phyloP scores from a whole-genome alignment of 805 yeast genomes.

The Sugiyamaella chiloensis region DNA sequence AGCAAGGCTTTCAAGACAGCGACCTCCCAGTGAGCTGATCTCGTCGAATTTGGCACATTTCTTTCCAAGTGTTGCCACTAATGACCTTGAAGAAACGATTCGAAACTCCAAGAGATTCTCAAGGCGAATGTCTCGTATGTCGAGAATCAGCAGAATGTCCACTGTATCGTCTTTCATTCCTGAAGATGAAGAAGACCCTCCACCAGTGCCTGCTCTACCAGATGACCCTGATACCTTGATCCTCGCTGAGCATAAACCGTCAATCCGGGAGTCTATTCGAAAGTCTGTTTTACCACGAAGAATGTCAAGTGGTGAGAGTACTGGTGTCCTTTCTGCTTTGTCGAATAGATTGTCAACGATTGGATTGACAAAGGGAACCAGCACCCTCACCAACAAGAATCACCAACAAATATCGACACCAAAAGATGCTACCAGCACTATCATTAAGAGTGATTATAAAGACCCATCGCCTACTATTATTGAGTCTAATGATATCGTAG shows the following conservation, averaged over 20 bases:
- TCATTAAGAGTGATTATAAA: not conserved
- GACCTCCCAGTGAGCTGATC: slow-evolving; percentile 92
- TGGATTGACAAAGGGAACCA: not conserved
- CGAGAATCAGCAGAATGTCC: slow-evolving; percentile 33
- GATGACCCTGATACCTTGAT: slow-evolving; percentile 4
- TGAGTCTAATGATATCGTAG: slow-evolving; percentile 6
- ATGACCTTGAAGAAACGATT: slow-evolving; percentile 72
- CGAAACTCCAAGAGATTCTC: slow-evolving; percentile 82
- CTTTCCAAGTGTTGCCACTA: slow-evolving; percentile 78
- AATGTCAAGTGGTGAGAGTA: slow-evolving; percentile 1
- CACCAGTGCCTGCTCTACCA: slow-evolving; percentile 19
- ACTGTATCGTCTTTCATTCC: slow-evolving; percentile 29
- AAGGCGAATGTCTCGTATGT: slow-evolving; percentile 50
- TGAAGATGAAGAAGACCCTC: slow-evolving; percentile 24
- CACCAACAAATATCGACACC: no score
- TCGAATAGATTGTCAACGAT: slow-evolving; percentile 9
- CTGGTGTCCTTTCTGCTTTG: slow-evolving; percentile 2
- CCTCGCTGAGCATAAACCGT: not conserved
- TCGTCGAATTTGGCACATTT: slow-evolving; percentile 86
- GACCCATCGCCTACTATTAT: not conserved
- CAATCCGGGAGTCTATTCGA: slow-evolving; percentile 8
- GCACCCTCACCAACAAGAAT: not conserved
- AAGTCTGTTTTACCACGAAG: slow-evolving; percentile 9
- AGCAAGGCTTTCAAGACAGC: slow-evolving; percentile 51
- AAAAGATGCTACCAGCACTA: not conserved